Evolutionary conservation across 2,329 filamentous ascomycete species (phyloP).

Genomic region (Cladosporium sp.): DNA sequence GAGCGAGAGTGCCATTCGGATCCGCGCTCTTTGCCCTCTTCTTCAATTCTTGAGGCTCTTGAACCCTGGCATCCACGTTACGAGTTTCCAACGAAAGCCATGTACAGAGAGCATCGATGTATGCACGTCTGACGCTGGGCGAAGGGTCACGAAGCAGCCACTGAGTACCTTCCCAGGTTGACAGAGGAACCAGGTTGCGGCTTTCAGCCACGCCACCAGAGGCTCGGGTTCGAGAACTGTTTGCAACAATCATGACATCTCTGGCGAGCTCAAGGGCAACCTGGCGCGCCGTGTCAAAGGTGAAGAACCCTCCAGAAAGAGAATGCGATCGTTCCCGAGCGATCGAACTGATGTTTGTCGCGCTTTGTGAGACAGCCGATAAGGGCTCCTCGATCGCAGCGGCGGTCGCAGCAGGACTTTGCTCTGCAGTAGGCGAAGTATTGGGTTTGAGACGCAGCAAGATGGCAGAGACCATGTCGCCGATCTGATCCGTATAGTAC

Average conservation of each 20-base stretch:
- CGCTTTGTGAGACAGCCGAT: constrained; percentile 51
- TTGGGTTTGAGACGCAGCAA: constrained; percentile 73
- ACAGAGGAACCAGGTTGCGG: constrained; percentile 67
- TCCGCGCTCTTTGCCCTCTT: constrained; percentile 44
- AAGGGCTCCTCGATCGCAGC: constrained; percentile 55
- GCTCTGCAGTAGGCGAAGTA: constrained; percentile 27
- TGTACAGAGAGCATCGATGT: constrained; percentile 77
- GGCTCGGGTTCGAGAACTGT: constrained; percentile 42
- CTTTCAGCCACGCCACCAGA: constrained; percentile 48
- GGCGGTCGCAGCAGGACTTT: constrained; percentile 47
- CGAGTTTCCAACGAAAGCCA: constrained; percentile 62
- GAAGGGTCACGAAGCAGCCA: constrained; percentile 85
- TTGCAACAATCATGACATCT: constrained; percentile 79
- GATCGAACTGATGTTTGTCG: constrained; percentile 48
- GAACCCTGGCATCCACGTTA: constrained; percentile 33
- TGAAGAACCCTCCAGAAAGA: constrained; percentile 59
- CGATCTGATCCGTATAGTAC: constrained; percentile 95
- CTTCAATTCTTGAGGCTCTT: constrained; percentile 25
- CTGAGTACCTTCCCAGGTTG: constrained; percentile 95
- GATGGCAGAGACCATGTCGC: constrained; percentile 87
- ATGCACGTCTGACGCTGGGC: constrained; percentile 77
- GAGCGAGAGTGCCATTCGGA: constrained; percentile 44
- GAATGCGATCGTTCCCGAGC: constrained; percentile 50
- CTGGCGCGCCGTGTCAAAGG: constrained; percentile 61
- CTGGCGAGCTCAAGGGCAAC: constrained; percentile 78